These are phyloP conservation scores for Setaria italica DNA, from an alignment of 202 grass and related monocot genomes.

Conservation along the genomic window DNA sequence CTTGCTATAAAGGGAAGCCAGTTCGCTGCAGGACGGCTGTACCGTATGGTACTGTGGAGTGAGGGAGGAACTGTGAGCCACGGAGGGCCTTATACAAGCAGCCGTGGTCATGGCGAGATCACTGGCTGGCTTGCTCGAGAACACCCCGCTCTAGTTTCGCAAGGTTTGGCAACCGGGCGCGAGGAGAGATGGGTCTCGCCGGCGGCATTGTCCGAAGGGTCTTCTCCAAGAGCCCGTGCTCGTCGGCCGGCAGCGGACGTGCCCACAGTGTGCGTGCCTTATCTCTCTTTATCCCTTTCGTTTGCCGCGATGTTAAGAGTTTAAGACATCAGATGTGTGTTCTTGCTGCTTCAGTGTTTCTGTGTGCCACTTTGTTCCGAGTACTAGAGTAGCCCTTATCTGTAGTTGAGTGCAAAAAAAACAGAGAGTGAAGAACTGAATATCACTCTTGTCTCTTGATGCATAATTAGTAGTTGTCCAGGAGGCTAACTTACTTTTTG, in stretches of 20 bases:
- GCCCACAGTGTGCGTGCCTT: constrained; percentile 48
- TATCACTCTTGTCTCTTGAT: background rate
- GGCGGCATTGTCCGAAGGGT: constrained; percentile 73
- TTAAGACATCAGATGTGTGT: background rate
- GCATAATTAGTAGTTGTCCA: background rate
- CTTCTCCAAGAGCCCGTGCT: constrained; percentile 72
- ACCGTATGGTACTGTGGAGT: constrained; percentile 14
- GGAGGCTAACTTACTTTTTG: background rate
- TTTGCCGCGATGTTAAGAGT: background rate
- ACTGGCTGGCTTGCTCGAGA: background rate
- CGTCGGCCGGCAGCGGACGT: constrained; percentile 22
- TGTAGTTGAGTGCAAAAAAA: background rate
- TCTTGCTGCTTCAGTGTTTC: background rate
- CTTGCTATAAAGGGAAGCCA: constrained; percentile 41
- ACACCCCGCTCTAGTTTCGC: background rate
- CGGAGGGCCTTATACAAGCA: background rate
- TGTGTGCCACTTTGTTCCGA: background rate
- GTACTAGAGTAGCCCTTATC: background rate
- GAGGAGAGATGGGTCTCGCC: constrained; percentile 59
- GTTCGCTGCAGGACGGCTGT: background rate
- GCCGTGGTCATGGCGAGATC: background rate
- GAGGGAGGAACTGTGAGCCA: background rate
- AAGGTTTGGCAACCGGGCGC: background rate
- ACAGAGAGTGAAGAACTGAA: too few relatives aligned
- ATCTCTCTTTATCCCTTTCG: background rate